Percentiles rank a stretch among this genome's conserved stretches.
These are phyloP conservation scores for Avena sativa DNA, from an alignment of 176 grass and related monocot species.

Conservation along the genomic window DNA sequence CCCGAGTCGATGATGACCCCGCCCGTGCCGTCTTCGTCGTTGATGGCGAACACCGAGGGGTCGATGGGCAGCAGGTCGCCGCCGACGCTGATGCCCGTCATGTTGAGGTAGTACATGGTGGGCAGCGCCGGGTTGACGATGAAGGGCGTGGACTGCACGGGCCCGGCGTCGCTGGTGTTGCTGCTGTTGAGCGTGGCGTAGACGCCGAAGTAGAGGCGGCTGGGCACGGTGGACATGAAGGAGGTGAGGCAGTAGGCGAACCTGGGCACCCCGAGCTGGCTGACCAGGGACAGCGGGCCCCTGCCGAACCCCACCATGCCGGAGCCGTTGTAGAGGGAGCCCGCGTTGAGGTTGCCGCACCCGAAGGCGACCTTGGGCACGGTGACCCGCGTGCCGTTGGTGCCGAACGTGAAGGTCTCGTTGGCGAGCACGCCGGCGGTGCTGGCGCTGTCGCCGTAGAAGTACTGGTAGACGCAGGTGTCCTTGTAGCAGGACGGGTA, in stretches of 20 bases:
- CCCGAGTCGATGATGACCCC: constrained; percentile 66
- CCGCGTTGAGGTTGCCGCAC: constrained; percentile 68
- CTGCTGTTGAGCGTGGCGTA: constrained; percentile 56
- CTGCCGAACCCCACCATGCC: constrained; percentile 90
- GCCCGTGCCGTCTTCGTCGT: constrained; percentile 60
- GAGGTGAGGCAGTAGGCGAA: constrained; percentile 92
- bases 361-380: constrained; percentile 61
- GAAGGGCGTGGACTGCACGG: constrained; percentile 55
- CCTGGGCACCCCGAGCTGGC: constrained; percentile 51
- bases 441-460: constrained; percentile 67
- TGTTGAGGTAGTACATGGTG: constrained; percentile 58
- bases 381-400: constrained; percentile 40
- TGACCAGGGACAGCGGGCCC: constrained; percentile 63
- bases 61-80: constrained; percentile 41
- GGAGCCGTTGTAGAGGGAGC: constrained; percentile 66
- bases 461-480: constrained; percentile 70
- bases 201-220: constrained; percentile 74
- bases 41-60: constrained; percentile 52
- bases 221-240: constrained; percentile 46
- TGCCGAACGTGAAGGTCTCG: constrained; percentile 84
- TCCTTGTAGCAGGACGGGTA: constrained; percentile 56
- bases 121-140: constrained; percentile 57
- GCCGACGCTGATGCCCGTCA: constrained; percentile 59
- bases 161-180: constrained; percentile 28
- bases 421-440: constrained; percentile 68